Base-by-base conservation (phyloP, 768 basidiomycete species). In the Mycena venus region DNA sequence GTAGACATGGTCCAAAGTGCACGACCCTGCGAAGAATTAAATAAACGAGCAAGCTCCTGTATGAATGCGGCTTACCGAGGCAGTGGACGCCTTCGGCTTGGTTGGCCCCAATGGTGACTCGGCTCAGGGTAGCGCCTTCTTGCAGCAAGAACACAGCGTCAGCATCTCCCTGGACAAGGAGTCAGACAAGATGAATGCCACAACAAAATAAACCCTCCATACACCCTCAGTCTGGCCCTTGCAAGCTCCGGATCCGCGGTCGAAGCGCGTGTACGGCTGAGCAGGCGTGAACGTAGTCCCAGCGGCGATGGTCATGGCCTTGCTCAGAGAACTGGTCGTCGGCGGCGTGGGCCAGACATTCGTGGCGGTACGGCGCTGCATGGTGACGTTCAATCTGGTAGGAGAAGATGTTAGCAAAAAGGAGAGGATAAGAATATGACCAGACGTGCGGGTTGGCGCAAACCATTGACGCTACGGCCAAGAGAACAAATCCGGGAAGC, bases 41-140 rank as follows among this genome's bases (percentile, higher is more conserved):
- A 55, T 59, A 14, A 27, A 44, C 1, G 70, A 32, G 23, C n/a
- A 10, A 49, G 47, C 10, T 25, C 23, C 7, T 8, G 23, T 51
- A 27, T 7, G 7, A 12, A 23, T 10, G n/a, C 23, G 12, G 49
- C 76, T 21, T 68, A 84, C 84, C 84, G 62, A 85, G 81, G 75
- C 85, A 86, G 70, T 86, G 85, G 55, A 86, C 78, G 56, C 86
- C 86, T 64, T 87, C 86, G 51, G 83, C 79, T 69, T 86, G 86
- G 77, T 86, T 84, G 31, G 83, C 79, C 3, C 86, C 86, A 66
- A 87, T 86, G 25, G 82, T 80, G 42, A 87, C 85, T 27, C 80
- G 81, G 63, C 83, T 86, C 49, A 86, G 77, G 8, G 84, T 86
- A 11, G 84, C 86, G 36, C 86, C 86, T 47, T 85, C 82, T 56